Conservation (phyloP, 129 eudicot genomes). For the Flaveria linearis region DNA sequence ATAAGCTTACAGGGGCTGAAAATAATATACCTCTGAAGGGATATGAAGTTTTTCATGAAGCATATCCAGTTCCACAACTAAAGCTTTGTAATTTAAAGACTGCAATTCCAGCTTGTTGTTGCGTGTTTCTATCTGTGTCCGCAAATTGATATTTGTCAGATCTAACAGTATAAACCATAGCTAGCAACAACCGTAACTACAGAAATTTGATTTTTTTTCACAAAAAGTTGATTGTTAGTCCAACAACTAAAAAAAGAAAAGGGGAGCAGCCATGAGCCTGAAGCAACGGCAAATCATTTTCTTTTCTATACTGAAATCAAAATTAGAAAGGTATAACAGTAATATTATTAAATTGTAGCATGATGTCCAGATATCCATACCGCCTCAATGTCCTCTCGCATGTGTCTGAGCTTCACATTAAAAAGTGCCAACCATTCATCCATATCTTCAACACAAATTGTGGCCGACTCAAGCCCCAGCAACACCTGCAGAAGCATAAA, state of each 20-base stretch:
- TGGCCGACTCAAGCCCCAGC: conserved; percentile 65
- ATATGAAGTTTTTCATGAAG: conserved; percentile 79
- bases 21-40: conserved; percentile 65
- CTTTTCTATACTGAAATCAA: background rate
- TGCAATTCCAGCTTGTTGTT: conserved; percentile 93
- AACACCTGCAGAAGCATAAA: conserved; percentile 56
- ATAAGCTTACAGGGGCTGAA: conserved; percentile 6
- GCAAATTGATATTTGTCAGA: conserved; percentile 9
- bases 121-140: conserved; percentile 76
- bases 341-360: background rate
- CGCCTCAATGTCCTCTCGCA: conserved; percentile 95
- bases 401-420: conserved; percentile 86
- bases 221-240: background rate
- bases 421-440: conserved; percentile 92
- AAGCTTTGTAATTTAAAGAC: conserved; percentile 68
- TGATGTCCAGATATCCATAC: conserved; percentile 39
- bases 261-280: background rate
- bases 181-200: background rate
- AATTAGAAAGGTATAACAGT: background rate
- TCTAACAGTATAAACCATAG: conserved; percentile 8
- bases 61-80: conserved; percentile 78
- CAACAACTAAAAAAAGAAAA: background rate
- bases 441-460: conserved; percentile 79
- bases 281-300: background rate
- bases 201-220: background rate